phyloP scores from a whole-genome alignment of 176 grass and related monocot genomes.

The Juncus inflexus region DNA sequence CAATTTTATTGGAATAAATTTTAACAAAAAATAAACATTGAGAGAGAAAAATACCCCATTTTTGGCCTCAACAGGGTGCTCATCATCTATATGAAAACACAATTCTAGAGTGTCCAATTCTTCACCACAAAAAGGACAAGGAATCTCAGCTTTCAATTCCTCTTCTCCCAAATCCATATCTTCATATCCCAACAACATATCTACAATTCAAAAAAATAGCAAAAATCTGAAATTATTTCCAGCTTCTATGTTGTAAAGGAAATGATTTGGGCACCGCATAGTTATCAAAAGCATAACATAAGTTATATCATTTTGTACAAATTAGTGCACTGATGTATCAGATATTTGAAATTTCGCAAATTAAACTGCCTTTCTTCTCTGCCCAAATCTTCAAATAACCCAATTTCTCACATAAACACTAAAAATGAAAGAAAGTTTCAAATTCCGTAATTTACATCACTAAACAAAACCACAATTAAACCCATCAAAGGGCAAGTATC shows the following conservation, averaged over 20 bases:
- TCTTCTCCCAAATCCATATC: constrained; percentile 26
- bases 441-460: not conserved
- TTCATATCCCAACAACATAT: constrained; percentile 36
- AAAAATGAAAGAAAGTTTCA: not conserved
- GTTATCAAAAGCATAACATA: too few relatives aligned
- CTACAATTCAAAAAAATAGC: constrained; percentile 10
- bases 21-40: not conserved
- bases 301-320: too few relatives aligned
- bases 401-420: not conserved
- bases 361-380: not conserved
- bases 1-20: too few relatives aligned
- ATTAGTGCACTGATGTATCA: not conserved
- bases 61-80: constrained; percentile 36
- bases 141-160: constrained; percentile 21
- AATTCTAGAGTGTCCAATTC: constrained; percentile 39
- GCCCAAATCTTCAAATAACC: not conserved
- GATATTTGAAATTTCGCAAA: not conserved
- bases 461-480: not conserved
- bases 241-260: not conserved
- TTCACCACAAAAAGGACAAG: constrained; percentile 35
- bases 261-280: too few relatives aligned
- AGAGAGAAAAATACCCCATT: constrained; percentile 27
- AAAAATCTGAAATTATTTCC: not conserved
- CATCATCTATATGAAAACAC: constrained; percentile 40
- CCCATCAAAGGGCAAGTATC: constrained; percentile 2